phyloP scores from a whole-genome alignment of 1,284 basidiomycete species.

The Trichosporon faecale region DNA sequence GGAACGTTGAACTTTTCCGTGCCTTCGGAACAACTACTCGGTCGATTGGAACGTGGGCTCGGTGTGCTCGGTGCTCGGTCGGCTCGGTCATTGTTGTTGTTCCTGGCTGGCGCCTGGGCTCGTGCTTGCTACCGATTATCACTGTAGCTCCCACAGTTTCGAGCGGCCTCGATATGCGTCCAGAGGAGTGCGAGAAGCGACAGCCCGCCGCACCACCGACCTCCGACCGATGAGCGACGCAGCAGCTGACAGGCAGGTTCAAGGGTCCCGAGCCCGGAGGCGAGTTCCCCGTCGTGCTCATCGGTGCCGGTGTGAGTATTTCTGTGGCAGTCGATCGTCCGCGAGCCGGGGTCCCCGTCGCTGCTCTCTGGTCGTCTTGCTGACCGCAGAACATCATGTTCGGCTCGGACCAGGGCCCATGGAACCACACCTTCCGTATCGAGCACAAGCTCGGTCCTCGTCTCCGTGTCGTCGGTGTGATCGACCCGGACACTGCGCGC shows the following conservation, averaged over 20 bases:
- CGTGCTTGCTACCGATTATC: neutral
- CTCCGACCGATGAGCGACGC: neutral
- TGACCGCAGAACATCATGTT: constrained; percentile 75
- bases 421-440: constrained; percentile 82
- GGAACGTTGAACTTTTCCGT: neutral
- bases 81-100: neutral
- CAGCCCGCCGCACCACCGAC: neutral
- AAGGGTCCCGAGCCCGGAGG: constrained; percentile 51
- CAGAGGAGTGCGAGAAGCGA: neutral
- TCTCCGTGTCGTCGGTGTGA: constrained; percentile 89
- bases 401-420: constrained; percentile 71
- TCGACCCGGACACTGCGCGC: constrained; percentile 84
- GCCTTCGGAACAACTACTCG: neutral
- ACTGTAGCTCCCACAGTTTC: neutral
- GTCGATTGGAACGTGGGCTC: neutral
- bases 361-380: too few relatives aligned
- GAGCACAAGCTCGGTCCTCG: constrained; percentile 94
- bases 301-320: constrained; percentile 70
- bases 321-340: neutral
- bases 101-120: neutral
- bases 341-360: too few relatives aligned
- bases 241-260: neutral
- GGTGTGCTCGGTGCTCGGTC: neutral
- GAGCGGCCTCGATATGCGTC: too few relatives aligned
- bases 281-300: constrained; percentile 83